These are phyloP conservation scores for Hansfordia pulvinata DNA, from an alignment of 2,329 filamentous ascomycete species.

Conservation along the genomic window DNA sequence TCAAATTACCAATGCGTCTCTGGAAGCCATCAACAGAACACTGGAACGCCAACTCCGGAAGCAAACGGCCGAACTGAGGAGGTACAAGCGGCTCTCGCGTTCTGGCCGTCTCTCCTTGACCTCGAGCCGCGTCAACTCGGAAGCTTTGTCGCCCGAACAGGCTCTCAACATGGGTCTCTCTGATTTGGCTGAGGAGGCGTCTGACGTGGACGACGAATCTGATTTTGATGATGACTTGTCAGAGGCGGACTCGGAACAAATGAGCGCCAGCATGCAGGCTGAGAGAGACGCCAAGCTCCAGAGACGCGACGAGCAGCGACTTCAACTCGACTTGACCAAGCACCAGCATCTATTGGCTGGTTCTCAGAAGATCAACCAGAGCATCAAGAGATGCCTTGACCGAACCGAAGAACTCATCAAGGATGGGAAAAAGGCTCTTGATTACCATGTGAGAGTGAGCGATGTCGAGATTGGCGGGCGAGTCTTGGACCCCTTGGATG, in stretches of 20 bases:
- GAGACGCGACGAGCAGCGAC: conserved; percentile 65
- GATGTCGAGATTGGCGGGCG: conserved; percentile 75
- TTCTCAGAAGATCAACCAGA: conserved; percentile 91
- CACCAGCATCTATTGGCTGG: conserved; percentile 82
- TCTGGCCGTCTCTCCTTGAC: conserved; percentile 59
- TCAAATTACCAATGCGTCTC: conserved; percentile 90
- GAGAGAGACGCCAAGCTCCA: conserved; percentile 37
- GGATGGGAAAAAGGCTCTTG: conserved; percentile 76
- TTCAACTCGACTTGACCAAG: conserved; percentile 75
- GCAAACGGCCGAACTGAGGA: conserved; percentile 75
- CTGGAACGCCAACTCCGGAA: conserved; percentile 84
- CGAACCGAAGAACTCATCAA: conserved; percentile 86
- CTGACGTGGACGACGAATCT: conserved; percentile 18
- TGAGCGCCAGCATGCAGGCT: conserved; percentile 24
- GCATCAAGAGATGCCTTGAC: conserved; percentile 74
- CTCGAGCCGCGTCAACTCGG: conserved; percentile 27
- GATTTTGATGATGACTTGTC: conserved; percentile 36
- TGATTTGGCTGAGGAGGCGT: conserved; percentile 34
- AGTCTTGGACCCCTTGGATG: conserved; percentile 53
- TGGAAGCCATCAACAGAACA: conserved; percentile 89
- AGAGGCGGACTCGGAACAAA: conserved; percentile 21
- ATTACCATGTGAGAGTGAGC: conserved; percentile 64
- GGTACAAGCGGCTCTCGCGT: conserved; percentile 75
- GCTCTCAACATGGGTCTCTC: conserved; percentile 31
- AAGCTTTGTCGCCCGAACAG: conserved; percentile 25